Evolutionary conservation across 163 green algal species (phyloP).

Genomic region (Chlorella variabilis): DNA sequence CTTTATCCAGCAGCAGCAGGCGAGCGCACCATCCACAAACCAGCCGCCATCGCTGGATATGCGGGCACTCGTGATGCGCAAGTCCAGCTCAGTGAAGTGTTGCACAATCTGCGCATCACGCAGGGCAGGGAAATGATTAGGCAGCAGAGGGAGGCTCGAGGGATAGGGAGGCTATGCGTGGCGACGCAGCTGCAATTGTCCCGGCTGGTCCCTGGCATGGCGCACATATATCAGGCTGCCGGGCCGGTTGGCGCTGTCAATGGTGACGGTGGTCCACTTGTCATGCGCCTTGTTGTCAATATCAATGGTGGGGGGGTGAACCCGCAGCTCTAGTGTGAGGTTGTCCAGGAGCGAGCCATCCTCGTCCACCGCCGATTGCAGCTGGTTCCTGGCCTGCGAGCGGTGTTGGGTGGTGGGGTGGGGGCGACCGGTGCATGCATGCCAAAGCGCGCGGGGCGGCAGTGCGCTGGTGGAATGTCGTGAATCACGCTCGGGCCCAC

Average conservation of each 20-base stretch:
- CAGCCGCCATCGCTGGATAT: conserved; percentile 95
- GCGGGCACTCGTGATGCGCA: conserved; percentile 83
- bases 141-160: too few species aligned
- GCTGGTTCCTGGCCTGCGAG: conserved; percentile 2
- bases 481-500: too few species aligned
- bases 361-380: conserved; percentile 17
- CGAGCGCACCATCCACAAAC: conserved; percentile 94
- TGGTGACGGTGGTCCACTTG: conserved; percentile 80
- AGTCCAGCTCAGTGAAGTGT: conserved; percentile 91
- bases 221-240: conserved; percentile 81
- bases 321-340: conserved; percentile 84
- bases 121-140: too few species aligned
- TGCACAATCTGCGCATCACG: conserved; percentile 89
- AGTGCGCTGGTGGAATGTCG: too few species aligned
- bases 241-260: conserved; percentile 94
- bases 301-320: conserved; percentile 83
- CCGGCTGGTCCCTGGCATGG: too few species aligned
- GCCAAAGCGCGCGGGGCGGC: too few species aligned
- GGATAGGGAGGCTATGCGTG: too few species aligned
- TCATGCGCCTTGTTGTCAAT: conserved; percentile 84
- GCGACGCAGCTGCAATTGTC: too few species aligned
- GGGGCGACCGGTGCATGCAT: too few species aligned
- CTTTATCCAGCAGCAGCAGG: not conserved
- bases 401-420: too few species aligned
- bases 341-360: conserved; percentile 71